phyloP scores from a whole-genome alignment of 192 early-diverging fungal species.

The Backusella westeae region DNA sequence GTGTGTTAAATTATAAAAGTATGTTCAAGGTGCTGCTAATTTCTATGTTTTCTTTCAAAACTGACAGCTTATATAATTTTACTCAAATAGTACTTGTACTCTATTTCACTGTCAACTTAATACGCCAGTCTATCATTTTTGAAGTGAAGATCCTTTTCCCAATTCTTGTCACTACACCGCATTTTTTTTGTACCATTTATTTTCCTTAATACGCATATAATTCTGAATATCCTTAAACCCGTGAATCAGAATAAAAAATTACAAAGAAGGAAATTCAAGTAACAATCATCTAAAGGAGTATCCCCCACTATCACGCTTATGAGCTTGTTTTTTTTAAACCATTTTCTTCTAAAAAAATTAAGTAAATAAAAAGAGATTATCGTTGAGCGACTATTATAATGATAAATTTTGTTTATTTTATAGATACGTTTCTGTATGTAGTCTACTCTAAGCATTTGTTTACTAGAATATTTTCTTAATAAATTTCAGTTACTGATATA shows the following conservation, averaged over 20 bases:
- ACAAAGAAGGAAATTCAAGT: neutral
- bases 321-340: neutral
- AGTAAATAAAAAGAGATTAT: no score
- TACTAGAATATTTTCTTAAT: no score
- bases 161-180: neutral
- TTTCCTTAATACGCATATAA: neutral
- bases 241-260: neutral
- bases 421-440: no score
- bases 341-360: neutral
- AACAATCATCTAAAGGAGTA: neutral
- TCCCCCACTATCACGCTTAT: neutral
- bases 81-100: neutral
- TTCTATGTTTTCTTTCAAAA: neutral
- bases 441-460: no score
- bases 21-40: neutral
- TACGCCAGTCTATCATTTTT: neutral
- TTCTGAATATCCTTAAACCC: neutral
- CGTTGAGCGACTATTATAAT: neutral
- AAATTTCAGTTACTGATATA: no score
- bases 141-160: neutral
- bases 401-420: no score
- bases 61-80: neutral
- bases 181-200: neutral
- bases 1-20: neutral
- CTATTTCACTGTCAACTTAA: neutral